phyloP scores from a whole-genome alignment of 306 rosid species.

The Dryas alaskensis region DNA sequence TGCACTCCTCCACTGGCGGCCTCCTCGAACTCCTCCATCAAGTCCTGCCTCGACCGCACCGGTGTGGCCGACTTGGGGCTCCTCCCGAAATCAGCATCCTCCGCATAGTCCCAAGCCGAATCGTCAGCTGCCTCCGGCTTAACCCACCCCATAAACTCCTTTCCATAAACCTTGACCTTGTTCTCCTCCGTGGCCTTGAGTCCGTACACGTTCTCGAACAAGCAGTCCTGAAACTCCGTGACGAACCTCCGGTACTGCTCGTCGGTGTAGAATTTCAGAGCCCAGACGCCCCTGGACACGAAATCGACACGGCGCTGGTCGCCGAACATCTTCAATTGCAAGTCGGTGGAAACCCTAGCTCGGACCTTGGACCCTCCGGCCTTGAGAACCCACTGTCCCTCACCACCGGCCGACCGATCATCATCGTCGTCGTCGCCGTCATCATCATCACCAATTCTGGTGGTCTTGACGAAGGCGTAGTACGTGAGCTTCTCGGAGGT shows the following conservation, averaged over 20 bases:
- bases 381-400: conserved; percentile 51
- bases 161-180: conserved; percentile 73
- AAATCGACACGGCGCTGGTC: conserved; percentile 85
- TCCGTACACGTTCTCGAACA: conserved; percentile 72
- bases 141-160: conserved; percentile 88
- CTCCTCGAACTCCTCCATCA: conserved; percentile 83
- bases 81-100: conserved; percentile 33
- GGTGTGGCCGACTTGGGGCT: conserved; percentile 39
- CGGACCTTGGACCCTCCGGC: conserved; percentile 70
- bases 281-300: conserved; percentile 82
- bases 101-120: conserved; percentile 79
- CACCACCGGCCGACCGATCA: conserved; percentile 11
- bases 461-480: conserved; percentile 49
- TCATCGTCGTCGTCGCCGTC: conserved; percentile 35
- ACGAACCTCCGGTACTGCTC: conserved; percentile 66
- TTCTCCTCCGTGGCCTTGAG: conserved; percentile 67
- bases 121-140: conserved; percentile 84
- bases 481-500: conserved; percentile 56
- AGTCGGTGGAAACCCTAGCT: conserved; percentile 66
- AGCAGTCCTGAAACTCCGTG: conserved; percentile 64
- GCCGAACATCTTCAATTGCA: conserved; percentile 88
- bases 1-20: conserved; percentile 81
- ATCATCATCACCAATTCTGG: conserved; percentile 25
- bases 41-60: conserved; percentile 38
- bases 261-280: conserved; percentile 62